Base-by-base conservation (phyloP, 1,284 basidiomycete species). In the Paramarasmius palmivorus region DNA sequence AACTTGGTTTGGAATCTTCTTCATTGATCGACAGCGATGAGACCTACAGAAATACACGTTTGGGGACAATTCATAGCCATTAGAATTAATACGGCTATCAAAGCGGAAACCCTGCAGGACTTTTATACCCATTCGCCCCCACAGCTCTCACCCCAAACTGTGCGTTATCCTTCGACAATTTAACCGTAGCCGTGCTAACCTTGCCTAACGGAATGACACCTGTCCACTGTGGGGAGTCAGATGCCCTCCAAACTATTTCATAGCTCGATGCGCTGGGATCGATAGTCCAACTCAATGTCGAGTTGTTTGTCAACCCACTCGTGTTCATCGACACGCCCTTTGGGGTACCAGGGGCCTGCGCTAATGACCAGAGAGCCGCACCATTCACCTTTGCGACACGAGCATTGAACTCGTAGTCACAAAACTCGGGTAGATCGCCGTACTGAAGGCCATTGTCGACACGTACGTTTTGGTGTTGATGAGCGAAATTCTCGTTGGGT, bases 391-490 rank as follows among this genome's bases (percentile, higher is more conserved):
- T 73, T 4, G 73, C 78, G n/a, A 80, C 78, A 22, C 77, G 73
- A 17, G 73, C 65, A 51, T 68, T 75, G 62, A 75, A 82, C 32
- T 78, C 70, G 52, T 81, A 75, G 66, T 82, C 79, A 62, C 71
- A 72, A 59, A 81, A 82, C 58, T 81, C 73, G 49, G 66, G 61
- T 34, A 81, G 73, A 64, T 82, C 79, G 20, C 80, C 80, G 59
- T 79, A 81, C 62, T 82, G 79, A 20, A 73, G 60, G 4, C 78
- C 78, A 36, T 77, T 71, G 23, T 70, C 72, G 37, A 81, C 72
- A 25, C 79, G 75, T 41, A 78, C 72, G 61, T 82, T 72, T 63
- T 82, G 79, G 61, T 82, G 78, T 62, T 82, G 79, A 59, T 81
- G 79, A 35, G 75, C 76, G 59, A 79, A 81, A 60, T 81, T 73